Evolutionary conservation across 345 rosid species (phyloP), one percentile per base, ranked within the genome.

Genomic region (Cardamine occulta): DNA sequence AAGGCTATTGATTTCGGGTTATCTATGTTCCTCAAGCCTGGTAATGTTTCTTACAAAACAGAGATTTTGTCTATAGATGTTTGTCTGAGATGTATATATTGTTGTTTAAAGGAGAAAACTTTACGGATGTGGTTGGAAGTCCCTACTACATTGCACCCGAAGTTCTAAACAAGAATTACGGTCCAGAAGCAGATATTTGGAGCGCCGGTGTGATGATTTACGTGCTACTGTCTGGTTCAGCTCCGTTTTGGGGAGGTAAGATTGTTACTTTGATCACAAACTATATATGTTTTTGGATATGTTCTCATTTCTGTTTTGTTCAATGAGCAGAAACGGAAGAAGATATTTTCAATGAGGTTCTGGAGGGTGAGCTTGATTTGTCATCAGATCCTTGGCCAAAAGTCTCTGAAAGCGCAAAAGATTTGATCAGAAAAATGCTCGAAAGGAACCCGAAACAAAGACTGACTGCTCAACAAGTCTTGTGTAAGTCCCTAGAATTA

Each of bases 211-310:
- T 93, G 67, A 86, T 93, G 75, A 72, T 91, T 59, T 93, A 91
- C 80, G 93, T 93, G 74, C 84, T 93, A 53, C 77, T 93, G 24
- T 69, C 87, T 68, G 98, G 98, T 2, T 90, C 87, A 8, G 97
- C 97, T 77, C 98, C 98, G 61, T 93, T 91, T 79, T 93, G 97
- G 96, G 98, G 87, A 26, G 98, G 98, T 93, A 80, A 72, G 79
- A 31, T 42, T 61, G 49, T 52, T 52, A 65, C 11, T 52, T 29
- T 23, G 17, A 28, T 49, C 51, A 26, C 63, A 53, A 6, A 35
- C 45, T 21, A 21, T 12, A 7, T 23, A 19, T 44, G 59, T 53
- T 23, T 8, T 12, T 62, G 44, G 18, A 63, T 3, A 21, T 59
- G 32, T 59, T 72, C 28, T 32, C 7, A 70, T 57, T 17, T 35